Percentiles rank a stretch among this genome's conserved stretches.
Conservation (phyloP, 768 basidiomycete species). For the Mycena rosella region DNA sequence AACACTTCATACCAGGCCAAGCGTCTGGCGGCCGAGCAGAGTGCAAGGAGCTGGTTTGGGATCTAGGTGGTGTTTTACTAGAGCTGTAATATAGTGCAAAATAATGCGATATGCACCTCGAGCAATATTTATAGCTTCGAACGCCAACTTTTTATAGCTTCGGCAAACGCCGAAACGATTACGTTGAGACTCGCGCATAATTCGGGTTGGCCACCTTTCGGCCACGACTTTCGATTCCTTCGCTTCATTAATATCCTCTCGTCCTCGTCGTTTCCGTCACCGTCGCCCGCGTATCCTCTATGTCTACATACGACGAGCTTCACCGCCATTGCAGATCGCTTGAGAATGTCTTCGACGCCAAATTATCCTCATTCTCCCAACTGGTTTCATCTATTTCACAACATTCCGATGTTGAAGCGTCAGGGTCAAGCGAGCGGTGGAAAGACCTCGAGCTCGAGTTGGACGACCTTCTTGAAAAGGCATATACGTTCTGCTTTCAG, state of each 20-base stretch:
- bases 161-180: background rate
- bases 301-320: slow-evolving; percentile 89
- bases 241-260: too few relatives aligned
- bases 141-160: too few relatives aligned
- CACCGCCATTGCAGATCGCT: slow-evolving; percentile 94
- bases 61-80: slow-evolving; percentile 45
- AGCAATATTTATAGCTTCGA: too few relatives aligned
- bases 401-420: slow-evolving; percentile 74
- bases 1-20: slow-evolving; percentile 61
- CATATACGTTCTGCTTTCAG: slow-evolving; percentile 43
- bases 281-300: slow-evolving; percentile 41
- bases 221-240: too few relatives aligned
- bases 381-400: slow-evolving; percentile 77
- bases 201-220: too few relatives aligned
- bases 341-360: slow-evolving; percentile 92
- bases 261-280: background rate
- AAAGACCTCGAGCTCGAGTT: slow-evolving; percentile 88
- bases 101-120: background rate
- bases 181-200: too few relatives aligned
- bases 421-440: slow-evolving; percentile 80
- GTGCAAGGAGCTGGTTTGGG: slow-evolving; percentile 75
- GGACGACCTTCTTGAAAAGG: slow-evolving; percentile 89
- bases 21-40: slow-evolving; percentile 70
- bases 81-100: slow-evolving; percentile 18
- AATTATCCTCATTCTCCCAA: slow-evolving; percentile 91